Percentiles rank a stretch among this genome's conserved stretches.
These are phyloP conservation scores for Fusarium ambrosium DNA, from an alignment of 2,329 filamentous ascomycete genomes.

Conservation along the genomic window DNA sequence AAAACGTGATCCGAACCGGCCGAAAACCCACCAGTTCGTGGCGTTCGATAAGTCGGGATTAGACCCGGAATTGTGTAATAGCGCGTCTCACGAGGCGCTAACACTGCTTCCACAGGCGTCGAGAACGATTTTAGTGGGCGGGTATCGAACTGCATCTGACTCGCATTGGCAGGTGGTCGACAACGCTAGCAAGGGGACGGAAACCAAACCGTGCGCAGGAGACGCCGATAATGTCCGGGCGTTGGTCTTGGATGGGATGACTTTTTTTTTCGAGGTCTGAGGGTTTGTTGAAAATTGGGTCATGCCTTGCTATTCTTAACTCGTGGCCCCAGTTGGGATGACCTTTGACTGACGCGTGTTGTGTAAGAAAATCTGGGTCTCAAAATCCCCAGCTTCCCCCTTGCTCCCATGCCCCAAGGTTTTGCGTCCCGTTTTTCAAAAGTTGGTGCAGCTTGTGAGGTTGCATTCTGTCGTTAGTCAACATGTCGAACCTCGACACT, in stretches of 20 bases:
- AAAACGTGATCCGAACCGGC: background rate
- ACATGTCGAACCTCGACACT: conserved; percentile 45
- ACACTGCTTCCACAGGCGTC: too few species aligned
- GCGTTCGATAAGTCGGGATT: background rate
- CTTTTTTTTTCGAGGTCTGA: background rate
- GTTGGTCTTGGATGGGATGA: background rate
- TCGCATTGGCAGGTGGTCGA: conserved; percentile 4
- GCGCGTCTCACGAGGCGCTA: background rate
- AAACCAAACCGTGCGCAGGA: background rate
- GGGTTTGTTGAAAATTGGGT: background rate
- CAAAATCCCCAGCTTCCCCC: background rate
- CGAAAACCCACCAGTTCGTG: background rate
- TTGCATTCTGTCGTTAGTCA: background rate
- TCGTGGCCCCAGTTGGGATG: background rate
- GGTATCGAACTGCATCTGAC: conserved; percentile 4
- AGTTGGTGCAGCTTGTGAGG: background rate
- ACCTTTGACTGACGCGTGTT: background rate
- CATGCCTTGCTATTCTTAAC: background rate
- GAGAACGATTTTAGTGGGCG: too few species aligned
- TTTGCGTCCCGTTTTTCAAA: background rate
- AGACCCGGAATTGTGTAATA: background rate
- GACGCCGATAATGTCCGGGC: conserved; percentile 5
- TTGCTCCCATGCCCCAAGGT: conserved; percentile 8
- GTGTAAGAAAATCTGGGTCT: conserved; percentile 19
- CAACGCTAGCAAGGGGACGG: background rate